phyloP scores from a whole-genome alignment of 768 basidiomycete species.

The Auriscalpium orientale region DNA sequence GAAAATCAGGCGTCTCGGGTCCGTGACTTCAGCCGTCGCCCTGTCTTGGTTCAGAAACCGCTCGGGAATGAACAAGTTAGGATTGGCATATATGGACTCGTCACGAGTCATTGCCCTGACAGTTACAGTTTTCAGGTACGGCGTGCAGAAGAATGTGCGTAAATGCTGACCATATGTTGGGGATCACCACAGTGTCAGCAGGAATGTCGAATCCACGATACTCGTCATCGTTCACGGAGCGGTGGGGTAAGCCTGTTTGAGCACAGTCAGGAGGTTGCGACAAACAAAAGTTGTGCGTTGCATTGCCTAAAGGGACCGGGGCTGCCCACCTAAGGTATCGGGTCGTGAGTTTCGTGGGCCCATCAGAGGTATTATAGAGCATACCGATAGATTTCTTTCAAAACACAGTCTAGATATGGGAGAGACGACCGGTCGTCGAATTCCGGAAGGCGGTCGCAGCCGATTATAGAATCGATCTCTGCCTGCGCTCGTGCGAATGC shows the following conservation, averaged over 20 bases:
- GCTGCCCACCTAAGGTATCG: conserved; percentile 9
- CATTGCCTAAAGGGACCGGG: conserved; percentile 14
- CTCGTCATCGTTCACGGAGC: conserved; percentile 13
- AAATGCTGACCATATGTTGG: conserved; percentile 14
- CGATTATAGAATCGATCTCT: conserved; percentile 20
- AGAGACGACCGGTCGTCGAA: conserved; percentile 17
- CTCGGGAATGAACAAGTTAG: conserved; percentile 7
- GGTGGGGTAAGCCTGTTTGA: conserved; percentile 12
- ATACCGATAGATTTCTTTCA: conserved; percentile 17
- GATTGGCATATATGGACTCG: conserved; percentile 8
- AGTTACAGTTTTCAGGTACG: background rate
- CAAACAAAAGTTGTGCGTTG: background rate
- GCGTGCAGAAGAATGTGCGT: background rate
- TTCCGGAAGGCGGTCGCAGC: conserved; percentile 19
- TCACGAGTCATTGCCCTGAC: conserved; percentile 15
- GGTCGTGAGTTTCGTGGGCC: background rate
- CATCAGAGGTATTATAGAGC: background rate
- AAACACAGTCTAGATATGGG: conserved; percentile 18
- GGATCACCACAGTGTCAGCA: conserved; percentile 11
- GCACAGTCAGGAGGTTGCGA: background rate
- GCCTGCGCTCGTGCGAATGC: conserved; percentile 19
- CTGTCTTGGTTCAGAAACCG: conserved; percentile 9
- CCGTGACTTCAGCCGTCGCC: background rate
- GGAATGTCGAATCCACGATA: conserved; percentile 15
- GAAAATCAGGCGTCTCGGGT: conserved; percentile 14